Base-by-base conservation (phyloP, 306 rosid genomes). In the Clitoria ternatea region DNA sequence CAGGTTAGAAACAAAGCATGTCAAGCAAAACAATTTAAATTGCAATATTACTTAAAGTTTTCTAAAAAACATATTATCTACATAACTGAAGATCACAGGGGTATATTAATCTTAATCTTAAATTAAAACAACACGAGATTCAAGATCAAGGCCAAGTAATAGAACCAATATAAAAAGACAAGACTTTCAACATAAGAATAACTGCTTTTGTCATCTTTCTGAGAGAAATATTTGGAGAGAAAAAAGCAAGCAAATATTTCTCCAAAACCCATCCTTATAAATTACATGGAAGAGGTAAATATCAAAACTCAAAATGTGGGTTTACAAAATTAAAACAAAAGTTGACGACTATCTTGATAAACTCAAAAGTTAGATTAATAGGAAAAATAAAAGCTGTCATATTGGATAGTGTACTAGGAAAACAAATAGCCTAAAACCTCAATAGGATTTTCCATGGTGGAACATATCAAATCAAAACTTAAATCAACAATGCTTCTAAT, bases 121-220 rank as follows among this genome's bases (percentile, higher is more conserved):
- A n/a, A n/a, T n/a, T n/a, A n/a, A n/a, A 69, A 35, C 68, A 70
- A 55, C 40, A 19, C 1, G 35, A 44, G 9, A 9, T 18, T 55
- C 33, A 39, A 10, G 63, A 54, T 55, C 26, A 67, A 66, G n/a
- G 66, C 55, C 67, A 40, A 49, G 54, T 39, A 75, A 20, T 59
- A 15, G 48, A 20, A 44, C 6, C 42, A 54, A 74, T 18, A 68
- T 35, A n/a, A n/a, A 2, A 12, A 69, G 32, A 12, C 19, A 18
- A 33, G 43, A 35, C 26, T 40, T 35, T 33, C 4, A 27, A 2
- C 30, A 2, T 27, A 27, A 52, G 12, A 24, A 53, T 23, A 24
- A 53, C 12, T 0, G 4, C 35, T 12, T 13, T 24, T 53, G 18
- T 26, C 36, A 24, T 17, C 59, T 50, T 47, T 50, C 7, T 23